Percentiles rank a stretch among this genome's conserved stretches.
Evolutionary conservation across 495 filamentous ascomycete genomes (phyloP).

Genomic region (Aspergillus egyptiacus): DNA sequence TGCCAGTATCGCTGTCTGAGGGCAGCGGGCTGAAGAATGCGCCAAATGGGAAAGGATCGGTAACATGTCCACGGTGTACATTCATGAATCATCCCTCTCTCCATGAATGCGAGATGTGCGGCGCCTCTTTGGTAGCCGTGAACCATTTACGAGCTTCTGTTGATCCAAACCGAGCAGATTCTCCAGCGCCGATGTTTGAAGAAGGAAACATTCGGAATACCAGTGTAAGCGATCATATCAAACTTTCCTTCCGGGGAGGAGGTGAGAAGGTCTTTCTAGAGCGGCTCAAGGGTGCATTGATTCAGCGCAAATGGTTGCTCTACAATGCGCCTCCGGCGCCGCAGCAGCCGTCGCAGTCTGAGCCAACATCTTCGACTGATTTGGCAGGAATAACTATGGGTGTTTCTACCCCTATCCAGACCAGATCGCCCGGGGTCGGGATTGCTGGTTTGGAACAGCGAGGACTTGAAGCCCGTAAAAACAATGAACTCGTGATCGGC

Average conservation of each 20-base stretch:
- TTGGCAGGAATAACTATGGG: constrained; percentile 17
- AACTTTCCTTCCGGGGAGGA: constrained; percentile 83
- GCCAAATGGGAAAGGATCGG: constrained; percentile 10
- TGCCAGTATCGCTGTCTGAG: constrained; percentile 1
- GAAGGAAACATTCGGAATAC: constrained; percentile 36
- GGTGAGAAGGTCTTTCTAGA: constrained; percentile 90
- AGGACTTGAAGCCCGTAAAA: constrained; percentile 73
- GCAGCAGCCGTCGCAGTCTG: constrained; percentile 44
- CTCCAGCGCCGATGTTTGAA: constrained; percentile 64
- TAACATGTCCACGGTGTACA: constrained; percentile 79
- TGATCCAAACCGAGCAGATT: constrained; percentile 52
- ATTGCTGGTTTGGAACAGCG: constrained; percentile 89
- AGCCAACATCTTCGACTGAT: constrained; percentile 23
- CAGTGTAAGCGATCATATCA: constrained; percentile 69
- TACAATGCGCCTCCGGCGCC: constrained; percentile 90
- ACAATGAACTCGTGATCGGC: constrained; percentile 89
- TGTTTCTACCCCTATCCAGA: constrained; percentile 21
- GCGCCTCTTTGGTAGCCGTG: constrained; percentile 55
- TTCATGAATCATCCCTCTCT: constrained; percentile 91
- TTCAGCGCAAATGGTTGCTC: constrained; percentile 94
- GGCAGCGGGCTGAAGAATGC: constrained; percentile 8
- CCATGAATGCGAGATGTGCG: constrained; percentile 84
- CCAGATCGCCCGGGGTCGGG: constrained; percentile 63
- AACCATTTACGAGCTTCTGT: constrained; percentile 19
- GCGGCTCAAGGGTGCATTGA: constrained; percentile 75